Evolutionary conservation across 176 grass and related monocot species (phyloP).

Genomic region (Juncus effusus): DNA sequence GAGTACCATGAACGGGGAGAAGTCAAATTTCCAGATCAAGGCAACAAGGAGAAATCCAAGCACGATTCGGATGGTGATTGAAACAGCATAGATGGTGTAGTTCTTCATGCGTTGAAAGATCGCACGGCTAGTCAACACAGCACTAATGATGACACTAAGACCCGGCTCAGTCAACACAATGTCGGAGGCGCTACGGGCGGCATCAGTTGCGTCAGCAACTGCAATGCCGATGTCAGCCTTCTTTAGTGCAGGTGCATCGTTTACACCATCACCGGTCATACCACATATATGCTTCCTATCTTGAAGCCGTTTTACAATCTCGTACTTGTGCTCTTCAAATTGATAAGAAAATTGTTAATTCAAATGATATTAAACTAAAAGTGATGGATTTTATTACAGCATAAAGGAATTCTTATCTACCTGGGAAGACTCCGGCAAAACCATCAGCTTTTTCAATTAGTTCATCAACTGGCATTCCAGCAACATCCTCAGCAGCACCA

Average conservation of each 20-base stretch:
- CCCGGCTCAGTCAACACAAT: conserved; percentile 85
- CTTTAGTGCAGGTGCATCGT: conserved; percentile 87
- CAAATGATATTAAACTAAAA: background rate
- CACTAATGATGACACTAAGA: conserved; percentile 75
- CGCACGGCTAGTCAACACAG: conserved; percentile 61
- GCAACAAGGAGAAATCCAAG: conserved; percentile 77
- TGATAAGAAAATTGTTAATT: background rate
- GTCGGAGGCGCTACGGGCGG: conserved; percentile 65
- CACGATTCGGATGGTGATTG: conserved; percentile 83
- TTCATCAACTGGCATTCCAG: conserved; percentile 51
- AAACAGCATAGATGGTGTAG: conserved; percentile 94
- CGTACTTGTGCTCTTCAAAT: conserved; percentile 79
- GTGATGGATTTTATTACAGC: background rate
- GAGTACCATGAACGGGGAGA: conserved; percentile 87
- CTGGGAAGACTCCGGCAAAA: conserved; percentile 85
- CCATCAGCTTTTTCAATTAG: conserved; percentile 87
- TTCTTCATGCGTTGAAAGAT: conserved; percentile 98
- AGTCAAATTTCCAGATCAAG: conserved; percentile 79
- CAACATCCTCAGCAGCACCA: conserved; percentile 32
- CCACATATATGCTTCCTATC: conserved; percentile 74
- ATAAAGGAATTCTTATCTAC: conserved; percentile 16
- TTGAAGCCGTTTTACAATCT: conserved; percentile 77
- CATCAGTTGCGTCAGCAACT: conserved; percentile 73
- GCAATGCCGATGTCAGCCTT: conserved; percentile 93
- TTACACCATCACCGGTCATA: conserved; percentile 90